phyloP scores from a whole-genome alignment of 768 basidiomycete species.

The Suillus occidentalis region DNA sequence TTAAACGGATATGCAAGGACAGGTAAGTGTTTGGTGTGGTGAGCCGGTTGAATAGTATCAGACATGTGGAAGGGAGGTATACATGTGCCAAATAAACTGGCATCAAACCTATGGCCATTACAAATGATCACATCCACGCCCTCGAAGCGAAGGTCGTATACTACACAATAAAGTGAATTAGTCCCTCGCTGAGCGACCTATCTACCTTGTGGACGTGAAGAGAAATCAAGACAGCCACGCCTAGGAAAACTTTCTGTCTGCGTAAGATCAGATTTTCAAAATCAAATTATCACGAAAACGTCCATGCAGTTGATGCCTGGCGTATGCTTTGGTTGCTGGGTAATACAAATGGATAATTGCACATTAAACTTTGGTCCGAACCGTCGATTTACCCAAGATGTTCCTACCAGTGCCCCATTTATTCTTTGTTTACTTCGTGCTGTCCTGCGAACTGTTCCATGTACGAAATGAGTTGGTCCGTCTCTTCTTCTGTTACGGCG shows the following conservation, averaged over 20 bases:
- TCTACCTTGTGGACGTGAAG: neutral
- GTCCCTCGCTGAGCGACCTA: neutral
- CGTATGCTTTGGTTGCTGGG: neutral
- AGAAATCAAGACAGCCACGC: neutral
- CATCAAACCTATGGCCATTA: too few relatives aligned
- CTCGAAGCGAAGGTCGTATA: too few relatives aligned
- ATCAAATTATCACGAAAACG: neutral
- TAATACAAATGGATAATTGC: neutral
- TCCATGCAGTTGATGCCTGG: conserved; percentile 3
- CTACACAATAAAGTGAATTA: neutral
- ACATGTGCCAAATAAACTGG: too few relatives aligned
- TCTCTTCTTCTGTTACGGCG: conserved; percentile 76
- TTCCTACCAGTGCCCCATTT: neutral
- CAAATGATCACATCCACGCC: too few relatives aligned
- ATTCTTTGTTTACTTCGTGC: neutral
- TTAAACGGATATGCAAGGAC: conserved; percentile 48
- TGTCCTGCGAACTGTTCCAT: conserved; percentile 52
- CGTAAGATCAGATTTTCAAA: neutral
- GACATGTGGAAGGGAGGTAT: neutral
- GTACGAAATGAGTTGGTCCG: conserved; percentile 58
- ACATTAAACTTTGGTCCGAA: neutral
- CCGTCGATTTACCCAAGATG: neutral
- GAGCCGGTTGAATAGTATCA: conserved; percentile 42
- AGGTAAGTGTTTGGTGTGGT: conserved; percentile 62
- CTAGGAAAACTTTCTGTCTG: neutral